phyloP scores from a whole-genome alignment of 495 filamentous ascomycete species.

The Massariosphaeria phaeospora region DNA sequence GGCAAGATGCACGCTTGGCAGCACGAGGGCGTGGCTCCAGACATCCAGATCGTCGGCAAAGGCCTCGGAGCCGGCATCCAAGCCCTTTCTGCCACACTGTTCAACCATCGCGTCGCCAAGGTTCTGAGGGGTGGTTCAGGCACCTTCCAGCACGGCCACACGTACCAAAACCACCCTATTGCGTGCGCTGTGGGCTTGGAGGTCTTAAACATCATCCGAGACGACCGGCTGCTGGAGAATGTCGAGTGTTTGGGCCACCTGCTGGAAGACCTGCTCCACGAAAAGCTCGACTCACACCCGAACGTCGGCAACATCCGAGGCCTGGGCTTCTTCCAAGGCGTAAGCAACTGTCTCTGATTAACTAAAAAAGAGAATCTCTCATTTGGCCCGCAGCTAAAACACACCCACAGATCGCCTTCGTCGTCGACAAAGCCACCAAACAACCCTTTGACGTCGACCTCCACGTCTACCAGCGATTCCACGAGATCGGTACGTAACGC shows the following conservation, averaged over 20 bases:
- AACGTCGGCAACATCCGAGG: slow-evolving; percentile 64
- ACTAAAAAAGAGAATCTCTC: not conserved
- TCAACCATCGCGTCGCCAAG: slow-evolving; percentile 21
- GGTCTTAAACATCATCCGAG: slow-evolving; percentile 55
- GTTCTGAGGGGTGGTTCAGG: slow-evolving; percentile 20
- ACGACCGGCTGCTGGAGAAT: slow-evolving; percentile 52
- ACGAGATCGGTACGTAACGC: slow-evolving; percentile 36
- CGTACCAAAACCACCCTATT: slow-evolving; percentile 57
- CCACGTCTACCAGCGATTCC: slow-evolving; percentile 34
- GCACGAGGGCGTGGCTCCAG: slow-evolving; percentile 41
- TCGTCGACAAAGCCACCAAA: slow-evolving; percentile 52
- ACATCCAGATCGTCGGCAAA: slow-evolving; percentile 45
- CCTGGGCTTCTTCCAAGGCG: slow-evolving; percentile 57
- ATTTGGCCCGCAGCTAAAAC: not conserved
- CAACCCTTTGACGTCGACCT: slow-evolving; percentile 45
- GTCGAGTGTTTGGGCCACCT: slow-evolving; percentile 48
- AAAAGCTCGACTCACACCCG: slow-evolving; percentile 46
- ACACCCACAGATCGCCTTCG: slow-evolving; percentile 48
- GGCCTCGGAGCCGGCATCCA: slow-evolving; percentile 29
- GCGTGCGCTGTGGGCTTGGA: slow-evolving; percentile 57
- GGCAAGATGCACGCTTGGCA: slow-evolving; percentile 43
- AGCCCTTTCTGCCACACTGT: slow-evolving; percentile 26
- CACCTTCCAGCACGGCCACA: slow-evolving; percentile 32
- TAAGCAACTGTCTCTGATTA: slow-evolving; percentile 35
- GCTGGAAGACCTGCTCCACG: slow-evolving; percentile 46